Conservation (phyloP, 495 filamentous ascomycete genomes). For the Penicillium simplicissimum region DNA sequence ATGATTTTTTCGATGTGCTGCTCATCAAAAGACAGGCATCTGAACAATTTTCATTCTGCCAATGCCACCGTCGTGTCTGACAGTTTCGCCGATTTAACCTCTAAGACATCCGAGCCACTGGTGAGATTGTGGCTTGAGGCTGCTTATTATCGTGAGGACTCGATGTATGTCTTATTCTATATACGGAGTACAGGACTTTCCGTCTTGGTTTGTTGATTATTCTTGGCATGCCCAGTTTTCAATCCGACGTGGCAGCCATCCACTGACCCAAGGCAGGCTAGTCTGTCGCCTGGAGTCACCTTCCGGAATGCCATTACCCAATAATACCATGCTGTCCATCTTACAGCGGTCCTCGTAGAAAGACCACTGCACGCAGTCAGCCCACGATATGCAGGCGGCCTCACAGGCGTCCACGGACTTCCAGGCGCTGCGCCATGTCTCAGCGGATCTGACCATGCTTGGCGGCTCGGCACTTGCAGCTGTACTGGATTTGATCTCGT, state of each 20-base stretch:
- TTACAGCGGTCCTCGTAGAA: conserved; percentile 31
- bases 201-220: not conserved
- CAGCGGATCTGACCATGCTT: conserved; percentile 17
- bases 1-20: not conserved
- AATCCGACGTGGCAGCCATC: conserved; percentile 26
- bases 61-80: not conserved
- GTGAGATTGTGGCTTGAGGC: not conserved
- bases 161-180: not conserved
- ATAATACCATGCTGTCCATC: conserved; percentile 24
- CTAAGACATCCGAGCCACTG: not conserved
- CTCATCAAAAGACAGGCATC: not conserved
- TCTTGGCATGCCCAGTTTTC: conserved; percentile 25
- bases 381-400: conserved; percentile 28
- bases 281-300: conserved; percentile 26
- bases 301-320: conserved; percentile 27
- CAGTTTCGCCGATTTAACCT: not conserved
- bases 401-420: conserved; percentile 30
- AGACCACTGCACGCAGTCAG: conserved; percentile 31
- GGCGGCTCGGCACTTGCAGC: conserved; percentile 19
- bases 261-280: conserved; percentile 28
- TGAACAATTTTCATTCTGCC: not conserved
- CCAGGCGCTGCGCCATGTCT: conserved; percentile 27
- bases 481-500: conserved; percentile 29
- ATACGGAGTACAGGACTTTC: not conserved
- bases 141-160: conserved; percentile 3